Conservation (phyloP, 140 eudicot species). For the Erigeron philadelphicus region DNA sequence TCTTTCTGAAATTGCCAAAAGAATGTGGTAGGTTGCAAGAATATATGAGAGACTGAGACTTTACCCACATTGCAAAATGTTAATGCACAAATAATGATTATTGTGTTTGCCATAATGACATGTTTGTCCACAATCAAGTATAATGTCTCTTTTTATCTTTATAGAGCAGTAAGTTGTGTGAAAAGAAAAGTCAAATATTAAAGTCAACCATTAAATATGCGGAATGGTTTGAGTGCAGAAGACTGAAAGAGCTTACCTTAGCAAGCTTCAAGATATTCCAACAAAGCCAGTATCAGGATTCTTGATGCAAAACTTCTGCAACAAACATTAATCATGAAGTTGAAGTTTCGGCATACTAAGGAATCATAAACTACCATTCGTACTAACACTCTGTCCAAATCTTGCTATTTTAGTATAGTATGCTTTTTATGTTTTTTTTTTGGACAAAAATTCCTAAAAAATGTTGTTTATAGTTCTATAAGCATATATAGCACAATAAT, state of each 20-base stretch:
- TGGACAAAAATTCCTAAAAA: background rate
- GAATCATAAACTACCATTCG: background rate
- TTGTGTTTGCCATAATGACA: background rate
- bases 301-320: constrained; percentile 11
- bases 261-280: constrained; percentile 31
- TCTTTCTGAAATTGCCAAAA: background rate
- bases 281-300: constrained; percentile 24
- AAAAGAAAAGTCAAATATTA: constrained; percentile 1
- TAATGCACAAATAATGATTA: background rate
- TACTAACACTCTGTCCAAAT: background rate
- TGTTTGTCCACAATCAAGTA: background rate
- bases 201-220: background rate
- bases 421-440: background rate
- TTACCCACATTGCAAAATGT: background rate
- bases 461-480: background rate
- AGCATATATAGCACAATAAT: background rate
- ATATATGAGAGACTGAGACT: background rate
- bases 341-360: background rate
- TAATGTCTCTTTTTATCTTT: background rate
- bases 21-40: background rate
- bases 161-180: constrained; percentile 1
- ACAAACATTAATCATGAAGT: constrained; percentile 22
- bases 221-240: constrained; percentile 11
- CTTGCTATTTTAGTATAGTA: background rate
- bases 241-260: constrained; percentile 20